Evolutionary conservation across 2,329 filamentous ascomycete genomes (phyloP).

Genomic region (Emericellopsis cladophorae): DNA sequence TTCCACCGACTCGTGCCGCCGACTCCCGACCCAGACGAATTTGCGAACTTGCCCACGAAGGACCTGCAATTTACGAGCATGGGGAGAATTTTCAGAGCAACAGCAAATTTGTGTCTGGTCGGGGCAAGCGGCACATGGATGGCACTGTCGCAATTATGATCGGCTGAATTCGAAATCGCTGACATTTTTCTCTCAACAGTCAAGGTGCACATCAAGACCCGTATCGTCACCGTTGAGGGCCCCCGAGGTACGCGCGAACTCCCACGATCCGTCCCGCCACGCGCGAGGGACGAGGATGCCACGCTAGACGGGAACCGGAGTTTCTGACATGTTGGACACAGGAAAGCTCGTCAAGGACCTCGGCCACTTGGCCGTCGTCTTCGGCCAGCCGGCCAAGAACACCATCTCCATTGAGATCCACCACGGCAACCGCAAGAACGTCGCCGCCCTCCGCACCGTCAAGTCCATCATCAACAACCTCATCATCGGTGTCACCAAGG

Average conservation of each 20-base stretch:
- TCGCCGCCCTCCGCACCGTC: slow-evolving; percentile 96
- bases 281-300: neutral
- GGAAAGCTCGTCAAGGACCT: slow-evolving; percentile 97
- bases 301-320: neutral
- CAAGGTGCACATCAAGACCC: slow-evolving; percentile 95
- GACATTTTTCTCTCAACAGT: slow-evolving; percentile 41
- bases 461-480: slow-evolving; percentile 98
- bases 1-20: slow-evolving; percentile 1
- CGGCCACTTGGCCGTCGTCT: slow-evolving; percentile 91
- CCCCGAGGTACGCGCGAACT: slow-evolving; percentile 57
- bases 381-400: slow-evolving; percentile 75
- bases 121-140: neutral
- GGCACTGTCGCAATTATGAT: neutral
- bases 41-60: neutral
- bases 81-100: neutral
- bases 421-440: slow-evolving; percentile 95
- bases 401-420: slow-evolving; percentile 95
- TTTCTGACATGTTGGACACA: slow-evolving; percentile 17
- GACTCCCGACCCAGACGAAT: neutral
- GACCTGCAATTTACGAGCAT: neutral
- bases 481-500: slow-evolving; percentile 96
- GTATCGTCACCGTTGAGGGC: slow-evolving; percentile 93
- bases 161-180: neutral
- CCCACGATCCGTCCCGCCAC: neutral
- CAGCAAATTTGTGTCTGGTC: neutral